Evolutionary conservation across 352 stramenopile species (phyloP), one percentile per base, ranked within the genome.

Genomic region (Phytopythium vexans): DNA sequence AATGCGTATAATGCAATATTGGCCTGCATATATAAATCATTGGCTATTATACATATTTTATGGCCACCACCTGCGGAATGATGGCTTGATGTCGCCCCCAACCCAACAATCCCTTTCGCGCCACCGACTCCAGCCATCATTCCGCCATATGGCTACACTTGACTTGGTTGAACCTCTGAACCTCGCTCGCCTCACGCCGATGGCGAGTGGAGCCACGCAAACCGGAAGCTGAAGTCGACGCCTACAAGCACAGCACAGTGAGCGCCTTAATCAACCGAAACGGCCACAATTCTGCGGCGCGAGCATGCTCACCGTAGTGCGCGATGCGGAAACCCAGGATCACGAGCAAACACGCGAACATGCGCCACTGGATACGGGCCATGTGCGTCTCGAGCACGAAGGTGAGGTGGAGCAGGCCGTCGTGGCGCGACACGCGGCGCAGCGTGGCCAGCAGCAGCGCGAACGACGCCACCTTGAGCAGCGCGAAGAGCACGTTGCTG

Each of bases 281-380:
- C 10, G 50, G 42, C 15, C 5, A 49, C 27, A n/a, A 37, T 49
- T 8, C 10, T 10, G 10, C 15, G 41, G 15, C 41, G 10, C 7
- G 7, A 45, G 41, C 1, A 21, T 35, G 27, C n/a, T 39, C 49
- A 70, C 62, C 63, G 33, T 61, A 72, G 11, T 70, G 64, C 35
- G 58, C 54, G 4, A 68, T 52, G 10, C 58, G 54, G 33, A 64
- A 64, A 15, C 44, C 60, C 36, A 61, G 52, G 38, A 46, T 54
- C 58, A 62, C 62, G 3, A 69, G 37, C 2, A 64, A 50, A 60
- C 67, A 76, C 1, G 60, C 58, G 32, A 70, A 41, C 9, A 76
- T 21, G 31, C 66, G 66, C 16, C 52, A 41, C 31, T 68, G 64
- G 8, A 72, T 44, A 1, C 49, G 55, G 9, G 42, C 41, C 11